Percentiles rank a stretch among this genome's conserved stretches.
Evolutionary conservation across 1,284 basidiomycete species (phyloP).

Genomic region (Rhodotorula sp.): DNA sequence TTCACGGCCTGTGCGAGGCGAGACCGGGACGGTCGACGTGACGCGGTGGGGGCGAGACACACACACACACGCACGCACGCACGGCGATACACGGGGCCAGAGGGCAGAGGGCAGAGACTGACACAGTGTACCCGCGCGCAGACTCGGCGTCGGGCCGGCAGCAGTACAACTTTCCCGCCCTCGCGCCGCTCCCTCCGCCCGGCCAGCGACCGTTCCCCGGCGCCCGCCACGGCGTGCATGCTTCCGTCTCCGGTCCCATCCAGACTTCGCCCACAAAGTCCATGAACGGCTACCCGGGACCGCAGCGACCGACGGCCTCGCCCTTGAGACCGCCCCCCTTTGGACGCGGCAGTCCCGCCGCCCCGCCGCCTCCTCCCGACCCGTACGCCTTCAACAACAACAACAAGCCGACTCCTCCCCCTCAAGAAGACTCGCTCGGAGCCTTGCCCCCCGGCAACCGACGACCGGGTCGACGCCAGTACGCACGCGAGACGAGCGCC

Average conservation of each 20-base stretch:
- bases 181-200: conserved; percentile 27
- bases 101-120: neutral
- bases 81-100: neutral
- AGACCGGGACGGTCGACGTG: too few species aligned
- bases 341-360: neutral
- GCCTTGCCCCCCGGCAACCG: conserved; percentile 1
- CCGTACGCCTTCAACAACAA: neutral
- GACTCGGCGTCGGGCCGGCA: conserved; percentile 49
- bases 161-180: conserved; percentile 49
- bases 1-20: too few species aligned
- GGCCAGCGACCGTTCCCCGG: conserved; percentile 30
- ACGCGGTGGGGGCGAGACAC: too few species aligned
- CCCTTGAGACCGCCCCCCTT: conserved; percentile 9
- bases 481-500: conserved; percentile 35
- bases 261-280: conserved; percentile 43
- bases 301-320: conserved; percentile 26
- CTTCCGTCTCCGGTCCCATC: conserved; percentile 46
- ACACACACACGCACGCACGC: too few species aligned
- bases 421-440: conserved; percentile 9
- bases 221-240: conserved; percentile 42
- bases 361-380: neutral
- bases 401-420: neutral
- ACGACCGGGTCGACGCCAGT: conserved; percentile 24
- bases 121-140: conserved; percentile 6
- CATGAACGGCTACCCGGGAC: conserved; percentile 44